phyloP scores from a whole-genome alignment of 306 rosid species.

The Acacia confusa region DNA sequence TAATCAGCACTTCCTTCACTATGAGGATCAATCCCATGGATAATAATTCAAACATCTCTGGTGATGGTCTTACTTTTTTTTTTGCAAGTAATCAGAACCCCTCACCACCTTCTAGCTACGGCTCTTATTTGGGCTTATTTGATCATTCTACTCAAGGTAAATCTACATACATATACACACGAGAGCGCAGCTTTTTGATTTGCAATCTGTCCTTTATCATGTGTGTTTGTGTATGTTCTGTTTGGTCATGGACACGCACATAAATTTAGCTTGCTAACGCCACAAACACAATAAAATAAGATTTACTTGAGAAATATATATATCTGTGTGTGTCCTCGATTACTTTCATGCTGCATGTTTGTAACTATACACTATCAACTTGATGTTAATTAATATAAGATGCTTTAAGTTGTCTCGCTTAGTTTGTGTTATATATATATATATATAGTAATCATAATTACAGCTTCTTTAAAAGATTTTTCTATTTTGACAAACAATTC shows the following conservation, averaged over 20 bases:
- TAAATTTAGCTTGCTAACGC: neutral
- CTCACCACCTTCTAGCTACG: constrained; percentile 53
- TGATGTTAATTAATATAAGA: neutral
- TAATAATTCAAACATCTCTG: constrained; percentile 38
- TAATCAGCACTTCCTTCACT: constrained; percentile 55
- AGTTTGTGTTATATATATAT: neutral
- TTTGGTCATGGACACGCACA: neutral
- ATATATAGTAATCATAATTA: neutral
- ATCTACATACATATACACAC: neutral
- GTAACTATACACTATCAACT: neutral
- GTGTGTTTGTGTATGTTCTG: neutral
- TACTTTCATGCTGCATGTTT: neutral
- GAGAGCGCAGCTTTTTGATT: neutral
- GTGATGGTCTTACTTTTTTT: constrained; percentile 63
- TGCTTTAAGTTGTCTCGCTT: neutral
- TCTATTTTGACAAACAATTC: neutral
- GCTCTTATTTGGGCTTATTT: constrained; percentile 56
- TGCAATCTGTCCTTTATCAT: neutral
- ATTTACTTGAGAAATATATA: neutral
- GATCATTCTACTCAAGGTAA: constrained; percentile 52
- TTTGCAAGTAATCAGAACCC: constrained; percentile 51
- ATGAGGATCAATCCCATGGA: constrained; percentile 47
- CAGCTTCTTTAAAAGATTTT: neutral
- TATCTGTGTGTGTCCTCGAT: neutral
- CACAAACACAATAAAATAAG: neutral